Conservation (phyloP, 768 basidiomycete species). For the Pleurotus djamor region DNA sequence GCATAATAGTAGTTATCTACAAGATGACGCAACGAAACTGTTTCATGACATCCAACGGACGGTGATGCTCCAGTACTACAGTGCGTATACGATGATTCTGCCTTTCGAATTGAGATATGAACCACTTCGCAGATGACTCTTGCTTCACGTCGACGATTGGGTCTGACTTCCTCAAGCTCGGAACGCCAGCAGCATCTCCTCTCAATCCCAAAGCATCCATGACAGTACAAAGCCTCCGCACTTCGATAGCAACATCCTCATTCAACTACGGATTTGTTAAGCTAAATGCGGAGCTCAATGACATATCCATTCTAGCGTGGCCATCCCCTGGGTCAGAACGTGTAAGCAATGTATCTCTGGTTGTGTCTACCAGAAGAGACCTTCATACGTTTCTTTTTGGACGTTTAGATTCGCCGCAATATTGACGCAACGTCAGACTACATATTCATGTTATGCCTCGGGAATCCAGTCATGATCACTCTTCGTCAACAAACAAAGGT, state of each 20-base stretch:
- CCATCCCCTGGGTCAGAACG: background rate
- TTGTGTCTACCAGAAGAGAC: background rate
- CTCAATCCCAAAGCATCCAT: background rate
- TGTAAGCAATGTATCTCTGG: background rate
- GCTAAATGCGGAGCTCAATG: background rate
- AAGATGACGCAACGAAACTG: background rate
- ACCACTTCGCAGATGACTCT: background rate
- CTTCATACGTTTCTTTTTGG: background rate
- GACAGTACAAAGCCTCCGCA: background rate
- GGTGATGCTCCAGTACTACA: background rate
- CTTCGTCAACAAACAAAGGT: constrained; percentile 26
- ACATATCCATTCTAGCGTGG: background rate
- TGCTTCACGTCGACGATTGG: background rate
- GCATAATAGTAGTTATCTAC: background rate
- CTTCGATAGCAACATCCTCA: background rate
- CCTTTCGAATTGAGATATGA: too few relatives aligned
- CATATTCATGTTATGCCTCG: constrained; percentile 27
- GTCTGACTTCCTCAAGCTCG: background rate
- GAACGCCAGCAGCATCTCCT: background rate
- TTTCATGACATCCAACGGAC: background rate
- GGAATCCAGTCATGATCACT: constrained; percentile 9
- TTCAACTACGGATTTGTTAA: background rate
- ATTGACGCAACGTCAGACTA: constrained; percentile 85
- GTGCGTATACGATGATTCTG: too few relatives aligned
- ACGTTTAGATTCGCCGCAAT: constrained; percentile 15